These are phyloP conservation scores for Ophiosphaerella korrae DNA, from an alignment of 2,329 filamentous ascomycete species.

Conservation along the genomic window DNA sequence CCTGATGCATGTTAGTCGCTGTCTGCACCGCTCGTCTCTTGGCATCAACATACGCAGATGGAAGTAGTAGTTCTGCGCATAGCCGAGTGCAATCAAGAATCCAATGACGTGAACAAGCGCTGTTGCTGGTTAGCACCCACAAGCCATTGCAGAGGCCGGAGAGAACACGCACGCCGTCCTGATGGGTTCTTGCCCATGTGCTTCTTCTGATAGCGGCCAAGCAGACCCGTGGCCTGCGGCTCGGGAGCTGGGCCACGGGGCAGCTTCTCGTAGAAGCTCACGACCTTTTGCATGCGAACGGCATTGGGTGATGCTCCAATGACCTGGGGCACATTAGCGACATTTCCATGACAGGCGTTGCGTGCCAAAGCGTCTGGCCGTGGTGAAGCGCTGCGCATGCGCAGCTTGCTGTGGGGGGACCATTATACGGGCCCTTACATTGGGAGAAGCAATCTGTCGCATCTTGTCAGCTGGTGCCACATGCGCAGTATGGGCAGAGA, in stretches of 20 bases:
- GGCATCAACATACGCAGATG: conserved; percentile 80
- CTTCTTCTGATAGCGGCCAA: conserved; percentile 81
- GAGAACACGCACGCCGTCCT: conserved; percentile 74
- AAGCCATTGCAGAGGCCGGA: background rate
- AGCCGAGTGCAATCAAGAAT: conserved; percentile 79
- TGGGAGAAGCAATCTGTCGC: conserved; percentile 77
- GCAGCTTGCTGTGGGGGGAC: conserved; percentile 10
- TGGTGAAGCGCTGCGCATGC: conserved; percentile 13
- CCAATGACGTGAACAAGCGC: conserved; percentile 87
- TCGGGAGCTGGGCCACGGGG: conserved; percentile 89
- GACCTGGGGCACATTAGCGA: conserved; percentile 63
- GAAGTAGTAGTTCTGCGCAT: conserved; percentile 99
- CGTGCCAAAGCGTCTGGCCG: background rate
- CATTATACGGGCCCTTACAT: conserved; percentile 63
- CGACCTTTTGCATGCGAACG: conserved; percentile 95
- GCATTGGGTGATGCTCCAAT: conserved; percentile 95
- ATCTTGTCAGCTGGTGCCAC: conserved; percentile 44
- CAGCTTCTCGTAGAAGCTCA: conserved; percentile 98
- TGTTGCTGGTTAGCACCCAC: conserved; percentile 49
- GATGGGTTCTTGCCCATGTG: conserved; percentile 97
- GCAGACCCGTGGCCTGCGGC: conserved; percentile 77
- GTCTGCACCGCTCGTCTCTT: conserved; percentile 7
- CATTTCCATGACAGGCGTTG: background rate
- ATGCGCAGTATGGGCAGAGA: conserved; percentile 17
- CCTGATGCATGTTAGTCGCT: conserved; percentile 60